A percentile compares a stretch with the other conserved stretches of the same genome.
These are phyloP conservation scores for Emmonsiellopsis sp. DNA, from an alignment of 2,329 filamentous ascomycete genomes.

Conservation along the genomic window DNA sequence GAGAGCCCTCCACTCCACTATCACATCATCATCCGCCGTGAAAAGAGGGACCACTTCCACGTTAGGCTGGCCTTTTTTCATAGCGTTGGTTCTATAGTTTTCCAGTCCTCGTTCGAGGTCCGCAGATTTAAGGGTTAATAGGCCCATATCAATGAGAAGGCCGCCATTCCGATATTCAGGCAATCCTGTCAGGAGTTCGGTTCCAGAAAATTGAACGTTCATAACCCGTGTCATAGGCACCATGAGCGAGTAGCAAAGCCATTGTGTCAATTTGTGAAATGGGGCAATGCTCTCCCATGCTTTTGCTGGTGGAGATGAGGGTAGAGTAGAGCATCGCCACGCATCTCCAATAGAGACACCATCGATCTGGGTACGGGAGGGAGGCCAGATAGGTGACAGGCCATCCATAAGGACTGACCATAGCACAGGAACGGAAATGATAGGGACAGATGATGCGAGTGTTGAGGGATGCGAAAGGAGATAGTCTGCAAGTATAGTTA, in stretches of 20 bases:
- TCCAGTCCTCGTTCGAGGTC: conserved; percentile 63
- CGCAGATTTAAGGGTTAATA: conserved; percentile 63
- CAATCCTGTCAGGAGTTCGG: conserved; percentile 73
- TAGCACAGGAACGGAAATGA: conserved; percentile 75
- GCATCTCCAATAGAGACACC: conserved; percentile 83
- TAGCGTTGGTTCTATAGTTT: conserved; percentile 60
- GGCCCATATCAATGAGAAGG: conserved; percentile 72
- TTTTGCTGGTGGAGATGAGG: conserved; percentile 52
- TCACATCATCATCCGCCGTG: conserved; percentile 62
- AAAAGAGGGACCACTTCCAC: conserved; percentile 68
- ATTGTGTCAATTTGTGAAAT: conserved; percentile 91
- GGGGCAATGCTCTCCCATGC: conserved; percentile 76
- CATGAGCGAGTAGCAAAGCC: conserved; percentile 91
- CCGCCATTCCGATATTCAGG: conserved; percentile 92
- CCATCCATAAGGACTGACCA: conserved; percentile 89
- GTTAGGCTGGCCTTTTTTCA: conserved; percentile 60
- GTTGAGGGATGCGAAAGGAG: conserved; percentile 87
- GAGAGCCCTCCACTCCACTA: conserved; percentile 69
- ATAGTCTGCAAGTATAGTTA: conserved; percentile 54
- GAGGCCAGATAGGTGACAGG: conserved; percentile 78
- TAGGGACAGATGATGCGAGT: conserved; percentile 76
- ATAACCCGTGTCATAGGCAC: conserved; percentile 77
- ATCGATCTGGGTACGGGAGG: conserved; percentile 75
- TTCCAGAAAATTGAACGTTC: conserved; percentile 69
- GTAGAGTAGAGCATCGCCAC: conserved; percentile 82